These are phyloP conservation scores for Hibiscus tridactylites DNA, from an alignment of 345 rosid genomes.

Conservation along the genomic window DNA sequence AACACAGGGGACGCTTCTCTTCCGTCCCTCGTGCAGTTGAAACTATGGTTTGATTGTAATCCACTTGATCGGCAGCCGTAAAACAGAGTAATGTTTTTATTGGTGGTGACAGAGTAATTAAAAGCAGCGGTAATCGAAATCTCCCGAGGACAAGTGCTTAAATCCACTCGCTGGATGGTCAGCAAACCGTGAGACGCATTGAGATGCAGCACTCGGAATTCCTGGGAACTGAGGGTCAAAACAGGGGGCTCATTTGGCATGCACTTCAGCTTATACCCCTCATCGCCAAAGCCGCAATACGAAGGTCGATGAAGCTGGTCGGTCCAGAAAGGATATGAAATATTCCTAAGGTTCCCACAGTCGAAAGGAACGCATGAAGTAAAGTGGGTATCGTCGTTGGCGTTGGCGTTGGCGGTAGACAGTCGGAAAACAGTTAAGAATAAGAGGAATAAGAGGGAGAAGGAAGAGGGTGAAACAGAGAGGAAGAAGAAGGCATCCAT, in stretches of 20 bases:
- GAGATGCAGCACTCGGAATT: not conserved
- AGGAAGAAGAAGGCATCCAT: not conserved
- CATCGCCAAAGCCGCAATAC: conserved; percentile 24
- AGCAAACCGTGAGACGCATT: not conserved
- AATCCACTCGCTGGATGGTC: not conserved
- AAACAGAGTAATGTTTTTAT: conserved; percentile 1
- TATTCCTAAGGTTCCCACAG: conserved; percentile 25
- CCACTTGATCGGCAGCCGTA: not conserved
- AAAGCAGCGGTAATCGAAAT: not conserved
- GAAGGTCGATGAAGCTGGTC: not conserved
- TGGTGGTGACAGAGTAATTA: not conserved
- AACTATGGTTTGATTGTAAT: not conserved
- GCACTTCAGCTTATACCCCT: conserved; percentile 29
- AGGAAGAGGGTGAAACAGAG: not conserved
- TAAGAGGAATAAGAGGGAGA: not conserved
- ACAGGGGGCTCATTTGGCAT: not conserved
- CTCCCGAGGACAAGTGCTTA: not conserved
- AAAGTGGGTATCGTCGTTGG: not conserved
- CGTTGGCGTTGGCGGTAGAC: not conserved
- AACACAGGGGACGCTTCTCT: not conserved
- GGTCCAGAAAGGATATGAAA: conserved; percentile 53
- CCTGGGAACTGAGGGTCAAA: not conserved
- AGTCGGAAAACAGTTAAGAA: not conserved
- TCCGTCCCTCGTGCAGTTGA: not conserved
- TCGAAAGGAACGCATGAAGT: not conserved